These are phyloP conservation scores for Taiwanofungus camphoratus DNA, from an alignment of 1,284 basidiomycete genomes.

Conservation along the genomic window DNA sequence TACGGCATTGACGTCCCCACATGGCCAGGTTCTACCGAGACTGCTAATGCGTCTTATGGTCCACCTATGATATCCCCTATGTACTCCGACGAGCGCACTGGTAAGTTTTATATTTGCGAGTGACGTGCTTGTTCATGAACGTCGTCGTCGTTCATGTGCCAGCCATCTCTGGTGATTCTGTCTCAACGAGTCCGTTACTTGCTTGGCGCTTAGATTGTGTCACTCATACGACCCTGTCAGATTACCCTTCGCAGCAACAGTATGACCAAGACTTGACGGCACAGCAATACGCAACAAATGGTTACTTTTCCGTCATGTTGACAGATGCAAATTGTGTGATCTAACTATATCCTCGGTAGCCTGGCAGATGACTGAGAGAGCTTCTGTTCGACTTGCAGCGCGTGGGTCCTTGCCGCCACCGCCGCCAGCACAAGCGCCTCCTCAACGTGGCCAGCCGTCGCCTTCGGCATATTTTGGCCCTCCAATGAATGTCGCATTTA, in stretches of 20 bases:
- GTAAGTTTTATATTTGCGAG: slow-evolving; percentile 24
- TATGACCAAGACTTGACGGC: slow-evolving; percentile 15
- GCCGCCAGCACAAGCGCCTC: slow-evolving; percentile 22
- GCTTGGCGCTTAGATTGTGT: slow-evolving; percentile 3
- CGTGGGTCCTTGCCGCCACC: slow-evolving; percentile 35
- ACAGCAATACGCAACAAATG: slow-evolving; percentile 18
- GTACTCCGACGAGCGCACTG: slow-evolving; percentile 41
- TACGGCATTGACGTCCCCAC: slow-evolving; percentile 23
- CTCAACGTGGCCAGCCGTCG: slow-evolving; percentile 18
- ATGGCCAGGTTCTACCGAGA: slow-evolving; percentile 24
- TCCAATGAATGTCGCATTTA: slow-evolving; percentile 15
- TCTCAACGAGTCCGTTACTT: slow-evolving; percentile 20
- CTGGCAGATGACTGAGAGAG: slow-evolving; percentile 47
- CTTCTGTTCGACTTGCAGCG: slow-evolving; percentile 50
- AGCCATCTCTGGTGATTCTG: slow-evolving; percentile 18
- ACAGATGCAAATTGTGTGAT: slow-evolving; percentile 20
- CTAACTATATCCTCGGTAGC: slow-evolving; percentile 24
- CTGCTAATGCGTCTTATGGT: slow-evolving; percentile 28
- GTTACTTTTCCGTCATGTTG: slow-evolving; percentile 19
- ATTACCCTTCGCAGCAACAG: slow-evolving; percentile 14
- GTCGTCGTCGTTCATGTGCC: slow-evolving; percentile 3
- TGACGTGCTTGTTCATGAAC: slow-evolving; percentile 7
- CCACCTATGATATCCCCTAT: slow-evolving; percentile 33
- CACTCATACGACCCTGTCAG: slow-evolving; percentile 10
- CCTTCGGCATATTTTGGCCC: slow-evolving; percentile 19